These are phyloP conservation scores for Acephala macrosclerotiorum DNA, from an alignment of 2,329 filamentous ascomycete species.

Conservation along the genomic window DNA sequence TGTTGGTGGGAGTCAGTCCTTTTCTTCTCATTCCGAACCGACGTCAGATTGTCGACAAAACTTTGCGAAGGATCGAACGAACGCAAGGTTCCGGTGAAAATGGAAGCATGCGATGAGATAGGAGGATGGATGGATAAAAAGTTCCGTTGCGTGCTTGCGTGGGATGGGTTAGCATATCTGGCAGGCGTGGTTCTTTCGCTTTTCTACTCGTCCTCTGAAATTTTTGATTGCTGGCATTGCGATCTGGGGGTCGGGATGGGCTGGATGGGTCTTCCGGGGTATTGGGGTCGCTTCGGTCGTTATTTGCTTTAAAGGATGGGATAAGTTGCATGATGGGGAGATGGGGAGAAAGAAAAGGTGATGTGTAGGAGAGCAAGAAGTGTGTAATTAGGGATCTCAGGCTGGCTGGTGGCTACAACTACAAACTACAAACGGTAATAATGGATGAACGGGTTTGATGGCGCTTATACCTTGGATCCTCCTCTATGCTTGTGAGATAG, in stretches of 20 bases:
- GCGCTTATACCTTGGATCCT: not conserved
- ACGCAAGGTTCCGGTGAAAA: not conserved
- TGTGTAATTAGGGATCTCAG: conserved; percentile 18
- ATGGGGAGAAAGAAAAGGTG: not conserved
- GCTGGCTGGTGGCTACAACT: not conserved
- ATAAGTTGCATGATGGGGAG: not conserved
- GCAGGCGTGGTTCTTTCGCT: conserved; percentile 26
- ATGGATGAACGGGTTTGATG: conserved; percentile 9
- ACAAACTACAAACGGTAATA: conserved; percentile 12
- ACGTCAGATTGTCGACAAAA: not conserved
- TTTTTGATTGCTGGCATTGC: conserved; percentile 16
- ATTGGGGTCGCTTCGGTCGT: not conserved
- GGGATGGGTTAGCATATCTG: conserved; percentile 22
- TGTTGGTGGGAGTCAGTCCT: conserved; percentile 8
- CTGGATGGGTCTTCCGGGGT: conserved; percentile 8
- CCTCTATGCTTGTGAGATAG: no score
- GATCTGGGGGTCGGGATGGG: conserved; percentile 13
- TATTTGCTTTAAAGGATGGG: not conserved
- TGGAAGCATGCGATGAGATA: not conserved
- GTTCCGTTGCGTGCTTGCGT: not conserved
- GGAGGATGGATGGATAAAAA: conserved; percentile 12
- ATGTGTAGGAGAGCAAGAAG: not conserved
- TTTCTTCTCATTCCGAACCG: not conserved
- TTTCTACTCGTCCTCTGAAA: not conserved
- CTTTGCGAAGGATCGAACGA: not conserved